Evolutionary conservation across 192 early-diverging fungal species (phyloP), one percentile per base, ranked within the genome.

Genomic region (Linnemannia elongata): DNA sequence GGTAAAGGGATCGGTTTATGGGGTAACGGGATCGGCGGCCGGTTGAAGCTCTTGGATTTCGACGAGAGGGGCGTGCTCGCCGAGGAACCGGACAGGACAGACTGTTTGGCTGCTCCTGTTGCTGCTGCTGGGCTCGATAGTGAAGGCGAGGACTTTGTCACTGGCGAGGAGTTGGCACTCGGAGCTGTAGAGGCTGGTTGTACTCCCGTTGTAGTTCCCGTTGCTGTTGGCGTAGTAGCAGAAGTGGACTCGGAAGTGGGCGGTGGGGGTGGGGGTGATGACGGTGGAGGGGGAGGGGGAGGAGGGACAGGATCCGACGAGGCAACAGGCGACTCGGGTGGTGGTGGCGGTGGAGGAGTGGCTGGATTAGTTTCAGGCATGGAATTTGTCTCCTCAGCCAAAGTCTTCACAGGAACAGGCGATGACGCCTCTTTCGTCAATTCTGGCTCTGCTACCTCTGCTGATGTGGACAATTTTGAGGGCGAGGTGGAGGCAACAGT

Each of bases 1-100:
- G 79, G 79, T 18, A 87, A 78, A 1, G 84, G 79, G 6, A 87
- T 81, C 0, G 79, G 84, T 38, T 87, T 81, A 44, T 87, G 84
- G 27, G 79, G 79, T 12, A 87, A 69, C 49, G 84, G 84, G 44
- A 87, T 87, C 10, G 76, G 79, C 41, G 79, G 68, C 27, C 84
- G 33, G 20, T 71, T 52, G 22, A 73, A 49, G 17, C 70, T 24
- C 35, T 80, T 81, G 22, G 66, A 63, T 33, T 79, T 80, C 35
- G 69, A 42, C 36, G 75, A 60, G 13, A 73, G 41, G 1, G 57
- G 22, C 18, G 60, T 17, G 3, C 70, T 6, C 24, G 82, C 2
- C 6, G 57, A 42, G 17, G 76, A 47, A 18, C 49, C 42, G 8
- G 60, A 12, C 24, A 76, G 44, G 44, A 69, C 41, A 12, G 75